Percentiles rank a stretch among this genome's conserved stretches.
Evolutionary conservation across 768 basidiomycete species (phyloP).

Genomic region (Coprinopsis marcescibilis): DNA sequence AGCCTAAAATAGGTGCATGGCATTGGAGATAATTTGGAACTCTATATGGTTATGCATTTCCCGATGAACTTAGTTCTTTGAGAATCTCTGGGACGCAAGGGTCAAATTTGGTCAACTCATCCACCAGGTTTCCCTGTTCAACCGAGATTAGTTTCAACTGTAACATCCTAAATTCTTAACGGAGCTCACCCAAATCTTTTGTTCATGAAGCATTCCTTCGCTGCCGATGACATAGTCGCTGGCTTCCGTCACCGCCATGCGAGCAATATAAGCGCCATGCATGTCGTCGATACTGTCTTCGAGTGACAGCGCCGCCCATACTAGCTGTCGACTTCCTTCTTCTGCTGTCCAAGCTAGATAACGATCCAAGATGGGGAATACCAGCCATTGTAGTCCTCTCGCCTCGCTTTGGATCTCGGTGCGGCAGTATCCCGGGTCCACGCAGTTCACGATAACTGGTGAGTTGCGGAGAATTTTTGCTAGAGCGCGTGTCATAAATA

Average conservation of each 20-base stretch:
- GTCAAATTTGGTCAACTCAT: too few species aligned
- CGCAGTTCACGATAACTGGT: constrained; percentile 28
- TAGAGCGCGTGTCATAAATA: constrained; percentile 35
- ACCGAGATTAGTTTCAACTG: too few species aligned
- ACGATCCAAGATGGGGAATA: constrained; percentile 24
- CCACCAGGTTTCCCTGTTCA: too few species aligned
- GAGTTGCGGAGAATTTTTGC: constrained; percentile 23
- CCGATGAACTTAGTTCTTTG: too few species aligned
- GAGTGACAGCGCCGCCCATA: constrained; percentile 30
- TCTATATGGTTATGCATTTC: too few species aligned
- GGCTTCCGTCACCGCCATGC: neutral
- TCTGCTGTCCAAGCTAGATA: constrained; percentile 32
- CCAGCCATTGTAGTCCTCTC: constrained; percentile 10
- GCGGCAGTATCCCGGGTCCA: constrained; percentile 39
- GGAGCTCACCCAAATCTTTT: constrained; percentile 7
- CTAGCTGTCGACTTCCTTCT: constrained; percentile 29
- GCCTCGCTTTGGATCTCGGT: constrained; percentile 27
- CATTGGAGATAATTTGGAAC: too few species aligned
- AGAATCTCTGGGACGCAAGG: too few species aligned
- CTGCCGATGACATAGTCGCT: neutral
- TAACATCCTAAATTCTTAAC: too few species aligned
- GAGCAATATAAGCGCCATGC: neutral
- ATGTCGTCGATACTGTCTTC: constrained; percentile 4
- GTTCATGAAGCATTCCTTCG: neutral
- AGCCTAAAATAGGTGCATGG: too few species aligned